Conservation (phyloP, 257 asterid genomes). For the Fraxinus americana region DNA sequence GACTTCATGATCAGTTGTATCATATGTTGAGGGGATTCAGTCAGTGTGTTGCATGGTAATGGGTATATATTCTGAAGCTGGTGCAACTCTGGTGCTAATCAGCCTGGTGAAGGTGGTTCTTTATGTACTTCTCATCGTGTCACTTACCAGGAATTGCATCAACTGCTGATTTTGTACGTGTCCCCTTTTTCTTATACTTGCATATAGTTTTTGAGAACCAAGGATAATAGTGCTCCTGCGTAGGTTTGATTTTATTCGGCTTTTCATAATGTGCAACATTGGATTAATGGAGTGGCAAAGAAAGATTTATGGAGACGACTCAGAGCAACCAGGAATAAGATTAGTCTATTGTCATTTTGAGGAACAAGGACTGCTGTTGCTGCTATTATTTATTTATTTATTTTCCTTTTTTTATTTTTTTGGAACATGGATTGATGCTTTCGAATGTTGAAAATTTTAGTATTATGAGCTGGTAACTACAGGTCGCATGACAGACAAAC, state of each 20-base stretch:
- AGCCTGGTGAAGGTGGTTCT: background rate
- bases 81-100: background rate
- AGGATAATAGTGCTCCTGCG: background rate
- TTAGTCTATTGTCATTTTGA: background rate
- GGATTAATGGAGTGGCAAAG: background rate
- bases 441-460: background rate
- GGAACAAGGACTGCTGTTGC: background rate
- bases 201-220: background rate
- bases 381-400: background rate
- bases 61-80: background rate
- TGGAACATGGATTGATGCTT: background rate
- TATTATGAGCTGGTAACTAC: background rate
- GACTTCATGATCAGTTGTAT: background rate
- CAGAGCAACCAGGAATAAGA: background rate
- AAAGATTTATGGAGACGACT: background rate
- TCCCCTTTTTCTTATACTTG: background rate
- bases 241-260: background rate
- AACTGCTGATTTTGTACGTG: background rate
- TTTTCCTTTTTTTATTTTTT: background rate
- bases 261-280: background rate
- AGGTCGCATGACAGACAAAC: background rate
- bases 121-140: background rate
- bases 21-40: background rate
- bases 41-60: background rate
- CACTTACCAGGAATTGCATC: background rate